Base-by-base conservation (phyloP, 2,329 filamentous ascomycete species). In the Ophiostoma pallidulum region DNA sequence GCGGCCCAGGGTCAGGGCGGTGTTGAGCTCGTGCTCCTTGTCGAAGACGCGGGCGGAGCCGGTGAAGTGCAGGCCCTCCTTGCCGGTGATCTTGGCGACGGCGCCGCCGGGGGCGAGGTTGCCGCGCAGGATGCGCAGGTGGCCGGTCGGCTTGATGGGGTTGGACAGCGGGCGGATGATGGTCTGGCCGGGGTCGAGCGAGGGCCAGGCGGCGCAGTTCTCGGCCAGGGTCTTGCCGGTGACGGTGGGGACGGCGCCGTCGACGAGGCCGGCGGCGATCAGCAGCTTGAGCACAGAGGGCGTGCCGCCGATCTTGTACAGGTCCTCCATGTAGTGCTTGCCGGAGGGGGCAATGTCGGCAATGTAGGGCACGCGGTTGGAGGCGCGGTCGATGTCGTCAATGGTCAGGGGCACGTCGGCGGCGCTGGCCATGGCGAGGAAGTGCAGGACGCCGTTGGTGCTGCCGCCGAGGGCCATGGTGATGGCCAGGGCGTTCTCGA, bases 31-130 rank as follows among this genome's bases (percentile, higher is more conserved):
- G 56, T 80, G 73, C 65, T 96, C 91, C 60, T 92, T 91, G 66
- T 96, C 73, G 64, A 92, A 97, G 39, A 94, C 86, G 18, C 81
- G 75, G 0, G 88, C 91, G 54, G 79, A 80, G 41, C 91, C 91
- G 0, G 74, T 82, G 65, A 97, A 97, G 12, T 68, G 71, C 7
- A 89, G 74, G 3, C 91, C 91, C 64, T 97, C 91, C 64, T 96
- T 96, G 31, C 91, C 91, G 0, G 91, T 96, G 64, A 97, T 96
- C 66, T 97, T 97, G 51, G 89, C 90, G 2, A 97, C 90, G 1
- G 90, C 86, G 29, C 91, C 91, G 10, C 81, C 84, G 1, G 91
- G 91, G 3, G 90, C 87, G 28, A 96, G 75, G 63, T 94, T 95
- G 18, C 91, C 91, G 51, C 78, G 77, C 4, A 97, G 75, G 51